Evolutionary conservation across 2,329 filamentous ascomycete genomes (phyloP), one percentile per base, ranked within the genome.

Genomic region (Fonsecaea pedrosoi): DNA sequence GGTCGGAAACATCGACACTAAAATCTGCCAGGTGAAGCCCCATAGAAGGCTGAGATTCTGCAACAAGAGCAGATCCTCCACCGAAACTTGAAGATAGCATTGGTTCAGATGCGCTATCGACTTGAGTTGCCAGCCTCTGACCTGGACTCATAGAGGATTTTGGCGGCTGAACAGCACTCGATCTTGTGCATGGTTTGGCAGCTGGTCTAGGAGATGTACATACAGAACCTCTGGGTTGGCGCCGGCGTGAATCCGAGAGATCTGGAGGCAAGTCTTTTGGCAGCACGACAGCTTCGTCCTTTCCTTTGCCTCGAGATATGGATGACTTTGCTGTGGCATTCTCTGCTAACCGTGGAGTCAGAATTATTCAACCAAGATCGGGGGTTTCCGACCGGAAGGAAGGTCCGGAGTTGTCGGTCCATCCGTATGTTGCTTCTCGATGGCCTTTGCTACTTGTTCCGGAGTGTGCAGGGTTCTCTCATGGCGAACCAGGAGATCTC

Each of bases 401-500:
- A 30, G 37, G 37, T 42, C 38, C 5, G 30, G 32, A 25, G 64
- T 54, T 35, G 40, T 57, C 12, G 37, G 32, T 8, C 35, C 54
- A 38, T 63, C 60, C 18, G 35, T 15, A 8, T 25, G 42, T 55
- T 34, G 65, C 48, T 70, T 42, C 10, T 55, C 63, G 66, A 62
- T 64, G 38, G 68, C 32, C 62, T 60, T 60, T 34, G 68, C 70
- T 15, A 69, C 62, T 65, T 73, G 75, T 60, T 74, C 72, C 45
- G 74, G 71, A 18, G 74, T 70, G 58, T 78, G 76, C 13, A 78
- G 66, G 10, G 76, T 76, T 53, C 74, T 71, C 54, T 77, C 76
- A 59, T 78, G 76, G 54, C 76, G 73, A 58, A 77, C 75, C 13
- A 78, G 73, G n/a, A 78, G 71, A 64, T 78, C 76, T 69, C 75